Evolutionary conservation across 1,139 yeast species (phyloP), one percentile per base, ranked within the genome.

Genomic region (Geotrichum reessii): DNA sequence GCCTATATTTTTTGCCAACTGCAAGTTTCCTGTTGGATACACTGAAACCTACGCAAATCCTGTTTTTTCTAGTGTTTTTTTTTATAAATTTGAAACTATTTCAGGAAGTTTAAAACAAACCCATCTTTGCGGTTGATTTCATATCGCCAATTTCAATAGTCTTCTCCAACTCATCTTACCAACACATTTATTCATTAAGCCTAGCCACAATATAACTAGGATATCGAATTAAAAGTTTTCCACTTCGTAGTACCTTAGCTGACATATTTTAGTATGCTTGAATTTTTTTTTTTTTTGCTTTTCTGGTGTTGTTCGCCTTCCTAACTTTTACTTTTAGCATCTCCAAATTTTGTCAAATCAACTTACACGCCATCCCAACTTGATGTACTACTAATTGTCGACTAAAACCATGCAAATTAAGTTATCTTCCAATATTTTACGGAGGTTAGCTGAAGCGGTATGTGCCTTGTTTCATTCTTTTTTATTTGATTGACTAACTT

Each of bases 391-490:
- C 50, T 42, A 25, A 55, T 49, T 25, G 44, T 22, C 24, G 47
- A 50, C 28, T 25, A 17, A 12, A 48, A 58, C 22, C 22, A 68
- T 67, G 70, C 69, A 66, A 59, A 67, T 69, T 50, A 67, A 65
- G 50, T 65, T 61, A 57, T 65, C 68, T 24, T 63, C 72, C 5
- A 67, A 65, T 53, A 67, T 69, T 31, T 62, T 65, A 42, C 62
- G 63, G 58, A 64, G 72, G 53, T 57, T 66, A 61, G 69, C 68
- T 12, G 71, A 67, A 56, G 69, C 66, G 64, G 70, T 67, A 63
- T 58, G 71, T 66, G n/a, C n/a, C n/a, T n/a, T n/a, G n/a, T 47
- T 25, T 11, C 27, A 17, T 12, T 44, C 49, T 42, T 27, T 24
- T 24, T 37, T 37, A 12, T 37, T 37, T 28, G 22, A 6, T 31